Conservation (phyloP, 345 rosid genomes). For the Populus ilicifolia region DNA sequence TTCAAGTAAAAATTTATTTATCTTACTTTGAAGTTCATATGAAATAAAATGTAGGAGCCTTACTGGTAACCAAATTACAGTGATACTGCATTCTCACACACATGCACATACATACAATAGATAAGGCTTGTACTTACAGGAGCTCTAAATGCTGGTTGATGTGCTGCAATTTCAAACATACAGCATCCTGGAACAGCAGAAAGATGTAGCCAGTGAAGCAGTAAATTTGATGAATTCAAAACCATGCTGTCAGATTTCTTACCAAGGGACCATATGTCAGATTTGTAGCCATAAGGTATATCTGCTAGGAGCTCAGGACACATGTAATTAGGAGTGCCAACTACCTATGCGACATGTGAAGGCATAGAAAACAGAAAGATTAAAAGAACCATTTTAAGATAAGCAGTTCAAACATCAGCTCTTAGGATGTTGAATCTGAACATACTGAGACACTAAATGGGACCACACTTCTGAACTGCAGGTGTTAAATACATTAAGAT, state of each 20-base stretch:
- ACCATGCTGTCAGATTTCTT: conserved; percentile 29
- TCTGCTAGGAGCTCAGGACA: conserved; percentile 90
- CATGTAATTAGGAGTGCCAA: conserved; percentile 91
- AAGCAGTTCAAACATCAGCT: not conserved
- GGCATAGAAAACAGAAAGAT: not conserved
- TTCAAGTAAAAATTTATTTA: conserved; percentile 12
- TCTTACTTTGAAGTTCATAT: conserved; percentile 1
- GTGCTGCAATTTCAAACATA: conserved; percentile 92
- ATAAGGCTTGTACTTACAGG: conserved; percentile 49
- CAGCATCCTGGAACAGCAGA: conserved; percentile 75
- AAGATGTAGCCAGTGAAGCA: conserved; percentile 12
- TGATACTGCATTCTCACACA: not conserved
- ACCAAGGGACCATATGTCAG: conserved; percentile 98
- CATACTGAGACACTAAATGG: not conserved
- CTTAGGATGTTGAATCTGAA: conserved; percentile 8
- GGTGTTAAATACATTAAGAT: not conserved
- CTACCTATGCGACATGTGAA: conserved; percentile 46
- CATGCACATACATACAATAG: not conserved
- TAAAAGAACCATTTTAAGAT: not conserved
- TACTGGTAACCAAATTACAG: not conserved
- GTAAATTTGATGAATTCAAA: not conserved
- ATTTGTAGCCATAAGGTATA: conserved; percentile 90
- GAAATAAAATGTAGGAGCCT: not conserved
- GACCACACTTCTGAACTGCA: not conserved
- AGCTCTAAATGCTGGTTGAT: conserved; percentile 93